These are phyloP conservation scores for Leccinum subrobustum DNA, from an alignment of 1,284 basidiomycete species.

Conservation along the genomic window DNA sequence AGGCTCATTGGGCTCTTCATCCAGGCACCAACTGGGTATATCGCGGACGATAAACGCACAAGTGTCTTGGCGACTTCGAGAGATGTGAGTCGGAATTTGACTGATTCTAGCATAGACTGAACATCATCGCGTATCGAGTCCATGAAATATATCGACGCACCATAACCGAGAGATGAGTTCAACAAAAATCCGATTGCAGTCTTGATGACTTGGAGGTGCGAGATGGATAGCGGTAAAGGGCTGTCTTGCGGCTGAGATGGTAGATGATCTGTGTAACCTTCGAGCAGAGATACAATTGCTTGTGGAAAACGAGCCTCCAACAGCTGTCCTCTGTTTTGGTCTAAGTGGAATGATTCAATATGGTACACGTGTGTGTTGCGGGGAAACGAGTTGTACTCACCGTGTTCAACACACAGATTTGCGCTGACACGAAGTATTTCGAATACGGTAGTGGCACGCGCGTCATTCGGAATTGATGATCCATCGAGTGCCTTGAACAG, in stretches of 20 bases:
- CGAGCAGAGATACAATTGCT: conserved; percentile 60
- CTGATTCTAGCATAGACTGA: conserved; percentile 51
- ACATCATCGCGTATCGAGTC: conserved; percentile 2
- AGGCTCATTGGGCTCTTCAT: conserved; percentile 32
- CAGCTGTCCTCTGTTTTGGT: conserved; percentile 66
- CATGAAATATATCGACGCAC: conserved; percentile 39
- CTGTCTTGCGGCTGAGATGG: conserved; percentile 39
- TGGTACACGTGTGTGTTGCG: neutral
- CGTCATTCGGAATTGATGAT: conserved; percentile 43
- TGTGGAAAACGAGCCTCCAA: conserved; percentile 71
- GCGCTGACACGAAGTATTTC: conserved; percentile 75
- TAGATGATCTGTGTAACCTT: conserved; percentile 62
- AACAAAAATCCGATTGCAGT: conserved; percentile 79
- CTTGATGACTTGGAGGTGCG: conserved; percentile 71
- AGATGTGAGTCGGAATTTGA: conserved; percentile 64
- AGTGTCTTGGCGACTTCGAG: conserved; percentile 66
- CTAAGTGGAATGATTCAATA: conserved; percentile 26
- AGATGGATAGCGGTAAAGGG: conserved; percentile 51
- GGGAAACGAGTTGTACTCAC: conserved; percentile 37
- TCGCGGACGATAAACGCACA: conserved; percentile 61
- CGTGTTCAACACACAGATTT: conserved; percentile 80
- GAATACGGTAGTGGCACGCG: conserved; percentile 49
- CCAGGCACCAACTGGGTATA: conserved; percentile 74
- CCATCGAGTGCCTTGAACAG: conserved; percentile 53
- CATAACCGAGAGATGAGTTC: conserved; percentile 77